These are phyloP conservation scores for Haplosporangium gracile DNA, from an alignment of 192 early-diverging fungal genomes.

Conservation along the genomic window DNA sequence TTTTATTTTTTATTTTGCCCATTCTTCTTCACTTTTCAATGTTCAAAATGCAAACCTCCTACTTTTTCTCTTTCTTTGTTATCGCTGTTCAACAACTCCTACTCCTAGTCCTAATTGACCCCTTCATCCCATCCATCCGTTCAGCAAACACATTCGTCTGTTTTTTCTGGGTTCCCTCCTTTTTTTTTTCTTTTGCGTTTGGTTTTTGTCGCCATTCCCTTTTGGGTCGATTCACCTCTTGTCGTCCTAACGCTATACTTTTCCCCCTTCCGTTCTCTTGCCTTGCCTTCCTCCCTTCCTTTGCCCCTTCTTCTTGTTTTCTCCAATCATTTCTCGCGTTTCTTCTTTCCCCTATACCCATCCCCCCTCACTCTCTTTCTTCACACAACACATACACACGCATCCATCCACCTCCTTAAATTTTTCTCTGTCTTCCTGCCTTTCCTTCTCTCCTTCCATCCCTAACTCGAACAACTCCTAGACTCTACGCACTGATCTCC, in stretches of 20 bases:
- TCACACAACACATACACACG: neutral
- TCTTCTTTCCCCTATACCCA: conserved; percentile 5
- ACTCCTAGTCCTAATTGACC: neutral
- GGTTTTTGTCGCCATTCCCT: neutral
- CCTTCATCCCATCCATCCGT: neutral
- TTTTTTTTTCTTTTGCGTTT: neutral
- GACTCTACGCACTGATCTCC: neutral
- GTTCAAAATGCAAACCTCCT: neutral
- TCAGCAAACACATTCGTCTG: neutral
- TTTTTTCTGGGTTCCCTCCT: neutral
- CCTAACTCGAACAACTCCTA: neutral
- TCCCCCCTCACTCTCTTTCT: neutral
- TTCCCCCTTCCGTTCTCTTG: neutral
- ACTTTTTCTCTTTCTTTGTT: neutral
- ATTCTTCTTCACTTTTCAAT: neutral
- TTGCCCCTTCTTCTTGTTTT: neutral
- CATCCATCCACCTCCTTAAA: neutral
- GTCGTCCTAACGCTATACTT: neutral
- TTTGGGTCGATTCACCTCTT: neutral
- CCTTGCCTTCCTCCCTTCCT: neutral
- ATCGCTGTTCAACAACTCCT: neutral
- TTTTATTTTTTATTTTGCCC: neutral
- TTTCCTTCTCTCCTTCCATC: neutral
- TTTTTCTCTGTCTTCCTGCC: neutral
- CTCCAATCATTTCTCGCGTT: neutral